phyloP scores from a whole-genome alignment of 2,329 filamentous ascomycete genomes.

The Arthrobotrys iridis region DNA sequence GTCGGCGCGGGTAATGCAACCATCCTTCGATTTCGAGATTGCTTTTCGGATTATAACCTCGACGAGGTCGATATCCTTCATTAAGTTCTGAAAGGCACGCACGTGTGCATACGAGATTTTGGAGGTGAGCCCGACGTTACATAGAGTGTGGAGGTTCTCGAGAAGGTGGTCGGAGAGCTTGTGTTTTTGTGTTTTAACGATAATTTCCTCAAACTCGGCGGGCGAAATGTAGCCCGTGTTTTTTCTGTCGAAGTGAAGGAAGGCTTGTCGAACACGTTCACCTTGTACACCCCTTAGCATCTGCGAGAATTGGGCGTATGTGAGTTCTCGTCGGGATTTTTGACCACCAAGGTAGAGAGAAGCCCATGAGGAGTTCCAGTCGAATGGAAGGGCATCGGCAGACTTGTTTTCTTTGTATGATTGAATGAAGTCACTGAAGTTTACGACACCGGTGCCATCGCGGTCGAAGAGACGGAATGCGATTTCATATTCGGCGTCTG shows the following conservation, averaged over 20 bases:
- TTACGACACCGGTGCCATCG: conserved; percentile 82
- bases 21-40: conserved; percentile 81
- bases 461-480: conserved; percentile 96
- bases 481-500: conserved; percentile 98
- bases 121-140: conserved; percentile 89
- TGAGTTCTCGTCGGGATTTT: conserved; percentile 87
- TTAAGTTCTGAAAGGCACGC: conserved; percentile 96
- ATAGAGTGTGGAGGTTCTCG: conserved; percentile 87
- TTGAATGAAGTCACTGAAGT: conserved; percentile 86
- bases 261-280: conserved; percentile 94
- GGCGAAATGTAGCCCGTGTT: conserved; percentile 95
- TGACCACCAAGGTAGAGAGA: conserved; percentile 90
- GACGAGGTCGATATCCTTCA: conserved; percentile 96
- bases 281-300: conserved; percentile 97
- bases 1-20: conserved; percentile 91
- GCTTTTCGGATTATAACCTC: conserved; percentile 92
- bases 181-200: conserved; percentile 88
- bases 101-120: conserved; percentile 99
- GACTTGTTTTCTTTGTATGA: conserved; percentile 90
- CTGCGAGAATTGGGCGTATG: conserved; percentile 96
- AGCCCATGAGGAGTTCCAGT: conserved; percentile 98
- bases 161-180: conserved; percentile 97
- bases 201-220: conserved; percentile 95
- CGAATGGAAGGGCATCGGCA: conserved; percentile 85
- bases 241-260: conserved; percentile 89